Evolutionary conservation across 352 stramenopile genomes (phyloP), one percentile per base, ranked within the genome.

Genomic region (Phytophthora litchii): DNA sequence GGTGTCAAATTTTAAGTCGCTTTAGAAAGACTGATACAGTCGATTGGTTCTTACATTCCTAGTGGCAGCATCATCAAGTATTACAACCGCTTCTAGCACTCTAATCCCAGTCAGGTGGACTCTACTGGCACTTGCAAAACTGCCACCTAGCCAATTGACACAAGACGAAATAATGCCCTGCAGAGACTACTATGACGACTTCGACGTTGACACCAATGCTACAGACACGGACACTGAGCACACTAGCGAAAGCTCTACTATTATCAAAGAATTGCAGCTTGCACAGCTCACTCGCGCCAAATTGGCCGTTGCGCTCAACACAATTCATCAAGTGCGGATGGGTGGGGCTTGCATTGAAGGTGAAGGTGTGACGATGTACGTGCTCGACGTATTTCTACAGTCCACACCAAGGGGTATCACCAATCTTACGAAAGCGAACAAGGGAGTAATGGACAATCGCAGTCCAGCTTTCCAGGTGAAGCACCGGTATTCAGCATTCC

Each of bases 401-500:
- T 48, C 35, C 23, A 64, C 60, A 27, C 70, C 73, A 44, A 74
- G 52, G 1, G 77, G 77, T 16, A 67, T 87, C 13, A 65, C 74
- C 27, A 61, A 52, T 43, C 20, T 27, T 32, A 23, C 43, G 14
- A 36, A 49, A 14, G 31, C 41, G 10, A 44, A n/a, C 27, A 44
- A 48, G 27, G n/a, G 3, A n/a, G 27, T 13, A 21, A 19, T 34
- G 14, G 40, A 45, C 25, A 36, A 32, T 10, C 36, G n/a, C 23
- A 43, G 52, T 19, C 34, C 55, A 17, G 51, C 62, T 32, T 83
- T 83, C 47, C 57, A 69, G 20, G 36, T 86, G n/a, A 60, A 74
- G 32, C 70, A 85, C 32, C 76, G 80, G 41, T 89, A 81, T 53
- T 87, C 76, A 13, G 58, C 79, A 16, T 83, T 89, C 64, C 67